Base-by-base conservation (phyloP, 345 rosid genomes). In the Jatropha curcas region DNA sequence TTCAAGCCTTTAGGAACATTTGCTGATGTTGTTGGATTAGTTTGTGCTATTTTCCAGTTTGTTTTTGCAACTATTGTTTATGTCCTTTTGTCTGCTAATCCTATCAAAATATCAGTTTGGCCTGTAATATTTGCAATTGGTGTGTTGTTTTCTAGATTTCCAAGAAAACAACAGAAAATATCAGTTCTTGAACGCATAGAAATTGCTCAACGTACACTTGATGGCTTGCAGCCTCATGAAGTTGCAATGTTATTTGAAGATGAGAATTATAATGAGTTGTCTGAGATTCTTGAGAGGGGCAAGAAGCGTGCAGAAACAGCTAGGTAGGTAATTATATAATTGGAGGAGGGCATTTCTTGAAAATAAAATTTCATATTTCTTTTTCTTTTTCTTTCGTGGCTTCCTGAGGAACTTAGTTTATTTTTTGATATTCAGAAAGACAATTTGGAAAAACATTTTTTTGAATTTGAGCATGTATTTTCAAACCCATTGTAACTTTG, bases 121-220 rank as follows among this genome's bases (percentile, higher is more conserved):
- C 74, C 78, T 17, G 1, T 68, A 11, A 34, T 75, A 52, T 74
- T 74, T 35, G 71, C 73, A 11, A 17, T 60, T 30, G 57, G 55
- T 37, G n/a, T 75, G 7, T 46, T 68, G 28, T 61, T 63, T 58
- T 68, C 74, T 34, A 22, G 1, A n/a, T 59, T 77, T 43, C 76
- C 76, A 19, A 58, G 59, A 57, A 41, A 28, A 27, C 76, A 76
- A 28, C 51, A 10, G 8, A 41, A 2, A 41, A 13, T 41, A 1
- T 41, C 45, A 7, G 20, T 1, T 5, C 12, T 2, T 9, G 3
- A 16, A 22, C 46, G 57, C 3, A 46, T 48, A 4, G 5, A 48
- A 17, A 16, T 17, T 48, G 52, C n/a, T 48, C n/a, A 13, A 48
- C 20, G 6, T 17, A 48, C 6, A 0, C n/a, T 48, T 16, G 5